Evolutionary conservation across 345 rosid species (phyloP).

Genomic region (Salix brachista): DNA sequence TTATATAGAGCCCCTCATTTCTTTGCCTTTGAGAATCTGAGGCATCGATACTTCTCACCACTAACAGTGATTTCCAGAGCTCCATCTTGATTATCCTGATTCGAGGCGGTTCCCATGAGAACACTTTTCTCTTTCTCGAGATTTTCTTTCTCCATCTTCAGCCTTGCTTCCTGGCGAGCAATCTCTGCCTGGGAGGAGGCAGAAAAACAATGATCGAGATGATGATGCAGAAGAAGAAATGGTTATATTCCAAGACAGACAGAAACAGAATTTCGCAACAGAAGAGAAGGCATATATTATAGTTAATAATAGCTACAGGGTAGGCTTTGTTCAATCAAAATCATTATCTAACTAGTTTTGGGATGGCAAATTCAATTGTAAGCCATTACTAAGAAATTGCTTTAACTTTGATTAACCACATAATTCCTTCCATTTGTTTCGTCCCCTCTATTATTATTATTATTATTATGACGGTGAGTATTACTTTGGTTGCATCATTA

Average conservation of each 20-base stretch:
- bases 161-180: slow-evolving; percentile 86
- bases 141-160: slow-evolving; percentile 93
- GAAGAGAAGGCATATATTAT: too few species aligned
- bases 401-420: too few species aligned
- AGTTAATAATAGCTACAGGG: too few species aligned
- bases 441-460: too few species aligned
- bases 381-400: too few species aligned
- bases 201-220: neutral
- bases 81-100: slow-evolving; percentile 93
- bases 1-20: slow-evolving; percentile 38
- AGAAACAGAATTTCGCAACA: neutral
- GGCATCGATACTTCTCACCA: slow-evolving; percentile 87
- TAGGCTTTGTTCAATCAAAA: too few species aligned
- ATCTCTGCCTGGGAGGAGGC: slow-evolving; percentile 61
- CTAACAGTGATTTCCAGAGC: slow-evolving; percentile 96
- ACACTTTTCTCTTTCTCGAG: slow-evolving; percentile 98
- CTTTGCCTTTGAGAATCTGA: slow-evolving; percentile 92
- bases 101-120: slow-evolving; percentile 93
- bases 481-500: too few species aligned
- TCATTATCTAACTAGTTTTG: too few species aligned
- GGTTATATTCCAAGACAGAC: neutral
- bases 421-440: too few species aligned
- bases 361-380: too few species aligned
- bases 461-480: too few species aligned
- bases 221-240: too few species aligned